These are phyloP conservation scores for Agrocybe praecox DNA, from an alignment of 768 basidiomycete species.

Conservation along the genomic window DNA sequence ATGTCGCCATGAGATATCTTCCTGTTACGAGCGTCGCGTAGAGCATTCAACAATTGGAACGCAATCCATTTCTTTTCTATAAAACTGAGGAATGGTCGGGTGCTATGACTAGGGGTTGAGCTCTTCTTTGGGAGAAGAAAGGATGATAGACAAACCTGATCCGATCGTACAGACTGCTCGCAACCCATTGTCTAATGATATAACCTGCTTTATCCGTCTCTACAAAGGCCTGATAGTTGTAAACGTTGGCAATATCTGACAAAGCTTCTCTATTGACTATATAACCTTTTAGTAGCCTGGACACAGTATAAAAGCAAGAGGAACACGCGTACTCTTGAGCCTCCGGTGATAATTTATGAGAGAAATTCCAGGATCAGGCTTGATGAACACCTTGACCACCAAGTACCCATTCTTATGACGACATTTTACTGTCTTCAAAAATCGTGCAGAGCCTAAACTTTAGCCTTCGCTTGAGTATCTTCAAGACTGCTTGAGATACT, in stretches of 20 bases:
- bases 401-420: slow-evolving; percentile 82
- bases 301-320: slow-evolving; percentile 1
- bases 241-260: slow-evolving; percentile 83
- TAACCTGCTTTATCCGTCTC: slow-evolving; percentile 98
- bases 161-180: slow-evolving; percentile 93
- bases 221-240: slow-evolving; percentile 85
- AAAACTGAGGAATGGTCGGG: slow-evolving; percentile 87
- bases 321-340: slow-evolving; percentile 63
- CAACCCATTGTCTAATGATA: slow-evolving; percentile 92
- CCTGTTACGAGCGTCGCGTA: slow-evolving; percentile 80
- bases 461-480: not conserved
- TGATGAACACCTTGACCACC: slow-evolving; percentile 94
- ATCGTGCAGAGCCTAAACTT: slow-evolving; percentile 67
- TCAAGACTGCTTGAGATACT: not conserved
- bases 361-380: slow-evolving; percentile 85
- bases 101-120: slow-evolving; percentile 49
- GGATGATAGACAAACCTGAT: slow-evolving; percentile 72
- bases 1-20: slow-evolving; percentile 97
- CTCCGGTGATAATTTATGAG: slow-evolving; percentile 73
- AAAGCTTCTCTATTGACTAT: slow-evolving; percentile 87
- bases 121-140: not conserved
- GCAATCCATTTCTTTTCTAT: slow-evolving; percentile 99
- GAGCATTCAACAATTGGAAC: slow-evolving; percentile 86
- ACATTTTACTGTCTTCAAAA: slow-evolving; percentile 83
- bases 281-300: slow-evolving; percentile 2